Percentiles rank a stretch among this genome's conserved stretches.
phyloP scores from a whole-genome alignment of 495 filamentous ascomycete species.

The Tuber indicum region DNA sequence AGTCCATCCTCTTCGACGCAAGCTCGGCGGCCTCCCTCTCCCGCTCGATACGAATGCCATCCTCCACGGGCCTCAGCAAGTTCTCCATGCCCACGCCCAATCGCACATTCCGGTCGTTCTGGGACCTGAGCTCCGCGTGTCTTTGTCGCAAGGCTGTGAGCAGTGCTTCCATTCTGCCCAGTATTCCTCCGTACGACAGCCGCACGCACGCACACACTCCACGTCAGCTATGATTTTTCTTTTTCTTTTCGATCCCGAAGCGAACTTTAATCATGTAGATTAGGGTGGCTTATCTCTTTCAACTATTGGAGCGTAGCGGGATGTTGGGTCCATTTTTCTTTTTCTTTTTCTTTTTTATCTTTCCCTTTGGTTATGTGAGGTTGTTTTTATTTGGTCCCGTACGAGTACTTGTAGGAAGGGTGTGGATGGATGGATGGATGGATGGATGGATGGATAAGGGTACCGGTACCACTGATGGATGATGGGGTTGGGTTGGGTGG shows the following conservation, averaged over 20 bases:
- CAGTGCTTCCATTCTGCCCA: slow-evolving; percentile 33
- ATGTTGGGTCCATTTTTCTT: slow-evolving; percentile 19
- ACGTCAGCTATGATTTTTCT: slow-evolving; percentile 15
- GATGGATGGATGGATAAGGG: too few relatives aligned
- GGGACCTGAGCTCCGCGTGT: slow-evolving; percentile 30
- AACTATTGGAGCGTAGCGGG: slow-evolving; percentile 30
- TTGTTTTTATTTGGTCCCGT: neutral
- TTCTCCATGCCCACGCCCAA: slow-evolving; percentile 39
- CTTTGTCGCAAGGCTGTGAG: slow-evolving; percentile 31
- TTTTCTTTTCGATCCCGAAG: neutral
- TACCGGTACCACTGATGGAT: neutral
- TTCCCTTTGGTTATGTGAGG: neutral
- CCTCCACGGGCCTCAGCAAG: slow-evolving; percentile 36
- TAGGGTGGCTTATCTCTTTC: slow-evolving; percentile 30
- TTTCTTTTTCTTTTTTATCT: slow-evolving; percentile 15
- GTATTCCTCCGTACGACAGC: slow-evolving; percentile 10
- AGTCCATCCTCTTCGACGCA: slow-evolving; percentile 19
- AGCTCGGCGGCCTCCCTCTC: slow-evolving; percentile 34
- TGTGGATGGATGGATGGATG: neutral
- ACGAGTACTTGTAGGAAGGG: neutral
- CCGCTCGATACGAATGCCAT: slow-evolving; percentile 36
- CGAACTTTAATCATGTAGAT: neutral
- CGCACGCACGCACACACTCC: neutral
- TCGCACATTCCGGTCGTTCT: slow-evolving; percentile 37
- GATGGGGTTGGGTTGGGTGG: neutral